Evolutionary conservation across 257 asterid species (phyloP), one percentile per base, ranked within the genome.

Genomic region (Penstemon davidsonii): DNA sequence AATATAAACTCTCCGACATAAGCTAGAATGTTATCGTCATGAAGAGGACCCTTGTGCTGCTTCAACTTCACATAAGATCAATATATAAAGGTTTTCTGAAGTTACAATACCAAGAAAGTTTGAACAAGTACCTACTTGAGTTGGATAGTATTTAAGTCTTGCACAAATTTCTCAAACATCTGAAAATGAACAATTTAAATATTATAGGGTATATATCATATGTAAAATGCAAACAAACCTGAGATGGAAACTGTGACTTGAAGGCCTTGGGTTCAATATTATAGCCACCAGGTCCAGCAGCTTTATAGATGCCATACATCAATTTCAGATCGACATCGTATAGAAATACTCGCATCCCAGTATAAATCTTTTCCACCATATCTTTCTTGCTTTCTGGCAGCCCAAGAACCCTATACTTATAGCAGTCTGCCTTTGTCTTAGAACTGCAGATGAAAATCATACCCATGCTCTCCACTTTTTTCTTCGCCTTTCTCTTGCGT

Each of bases 381-480:
- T 82, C 82, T 83, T 81, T 84, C 87, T 93, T 90, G 81, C 76
- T 83, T 44, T 88, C 89, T n/a, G 97, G 99, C 73, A 93, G 80
- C 62, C 99, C 99, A 70, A 93, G 81, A 82, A 93, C 88, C 76
- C 66, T 85, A 70, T 93, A 84, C 60, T 65, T 81, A 62, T 78
- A 88, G 75, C 99, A 93, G 69, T 93, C 99, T 38, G 77, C 69
- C 81, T 88, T 90, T 6, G 97, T 93, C 86, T 78, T 75, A 15
- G 97, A 84, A 83, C 83, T 93, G 86, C 99, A 93, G 88, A 90
- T 85, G 73, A 93, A 93, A 73, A 93, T 81, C 97, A 93, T 87
- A 65, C 99, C 99, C 96, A 81, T 90, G 80, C 86, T 82, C 84
- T 83, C 82, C 37, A 71, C 87, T 79, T 76, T 86, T 83, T 79